phyloP scores from a whole-genome alignment of 805 yeast species.

The Wickerhamia fluorescens region DNA sequence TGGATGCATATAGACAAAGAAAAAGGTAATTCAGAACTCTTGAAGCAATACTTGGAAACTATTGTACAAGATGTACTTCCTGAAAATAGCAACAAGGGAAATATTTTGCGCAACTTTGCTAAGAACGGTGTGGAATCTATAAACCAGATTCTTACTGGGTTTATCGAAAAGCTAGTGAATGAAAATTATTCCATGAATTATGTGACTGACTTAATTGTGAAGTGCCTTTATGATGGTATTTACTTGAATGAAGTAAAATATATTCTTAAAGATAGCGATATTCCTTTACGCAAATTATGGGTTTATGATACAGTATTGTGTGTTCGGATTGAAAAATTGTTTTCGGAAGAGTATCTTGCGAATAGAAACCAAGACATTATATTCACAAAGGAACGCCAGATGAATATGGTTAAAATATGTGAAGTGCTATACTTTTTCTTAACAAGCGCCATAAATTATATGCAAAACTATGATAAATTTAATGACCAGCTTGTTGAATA shows the following conservation, averaged over 20 bases:
- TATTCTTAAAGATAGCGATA: constrained; percentile 19
- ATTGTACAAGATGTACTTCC: constrained; percentile 4
- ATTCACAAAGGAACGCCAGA: constrained; percentile 7
- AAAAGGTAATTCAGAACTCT: not conserved
- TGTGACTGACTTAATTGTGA: constrained; percentile 17
- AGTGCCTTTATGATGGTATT: constrained; percentile 25
- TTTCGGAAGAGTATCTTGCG: constrained; percentile 15
- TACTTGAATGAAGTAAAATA: constrained; percentile 35
- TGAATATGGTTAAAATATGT: constrained; percentile 17
- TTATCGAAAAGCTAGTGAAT: constrained; percentile 14
- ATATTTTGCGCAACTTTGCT: constrained; percentile 19
- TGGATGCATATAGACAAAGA: constrained; percentile 23
- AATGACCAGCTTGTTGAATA: constrained; percentile 23
- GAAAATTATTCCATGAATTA: constrained; percentile 10
- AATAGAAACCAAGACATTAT: too few species aligned
- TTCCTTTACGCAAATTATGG: constrained; percentile 37
- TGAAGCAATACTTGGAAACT: constrained; percentile 8
- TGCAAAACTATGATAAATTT: constrained; percentile 17
- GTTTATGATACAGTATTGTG: constrained; percentile 36
- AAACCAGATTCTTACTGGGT: constrained; percentile 21
- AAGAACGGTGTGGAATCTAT: constrained; percentile 16
- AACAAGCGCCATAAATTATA: constrained; percentile 27
- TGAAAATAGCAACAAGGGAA: constrained; percentile 8
- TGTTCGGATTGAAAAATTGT: constrained; percentile 33
- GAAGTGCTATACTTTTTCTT: constrained; percentile 29